A percentile compares a stretch with the other conserved stretches of the same genome.
These are phyloP conservation scores for Colletotrichum salicis DNA, from an alignment of 2,329 filamentous ascomycete genomes.

Conservation along the genomic window DNA sequence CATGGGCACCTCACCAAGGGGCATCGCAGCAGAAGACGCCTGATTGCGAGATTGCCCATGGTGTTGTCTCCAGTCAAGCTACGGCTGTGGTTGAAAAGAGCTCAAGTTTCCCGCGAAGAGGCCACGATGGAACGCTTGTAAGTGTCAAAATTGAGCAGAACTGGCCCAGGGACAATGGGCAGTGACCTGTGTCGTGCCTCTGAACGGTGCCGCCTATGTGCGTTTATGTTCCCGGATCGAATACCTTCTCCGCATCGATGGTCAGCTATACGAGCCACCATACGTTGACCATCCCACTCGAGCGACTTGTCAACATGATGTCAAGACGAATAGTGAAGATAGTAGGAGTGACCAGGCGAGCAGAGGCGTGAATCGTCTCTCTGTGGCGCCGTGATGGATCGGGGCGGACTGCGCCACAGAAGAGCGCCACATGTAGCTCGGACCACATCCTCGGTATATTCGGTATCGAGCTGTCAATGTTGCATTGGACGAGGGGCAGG, in stretches of 20 bases:
- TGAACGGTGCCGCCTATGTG: neutral
- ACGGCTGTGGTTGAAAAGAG: neutral
- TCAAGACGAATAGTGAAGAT: neutral
- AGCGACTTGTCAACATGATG: neutral
- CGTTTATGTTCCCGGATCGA: neutral
- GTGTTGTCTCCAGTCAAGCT: neutral
- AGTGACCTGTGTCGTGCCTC: neutral
- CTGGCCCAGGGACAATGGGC: no score
- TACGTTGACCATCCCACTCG: neutral
- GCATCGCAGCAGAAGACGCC: neutral
- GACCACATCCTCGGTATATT: conserved; percentile 2
- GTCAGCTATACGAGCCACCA: neutral
- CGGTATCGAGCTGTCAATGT: neutral
- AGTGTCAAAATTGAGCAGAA: neutral
- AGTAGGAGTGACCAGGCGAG: neutral
- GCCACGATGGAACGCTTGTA: neutral
- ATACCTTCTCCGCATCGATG: neutral
- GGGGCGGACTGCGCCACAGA: conserved; percentile 8
- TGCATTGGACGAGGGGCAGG: conserved; percentile 12
- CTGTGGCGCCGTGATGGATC: neutral
- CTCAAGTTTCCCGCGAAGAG: neutral
- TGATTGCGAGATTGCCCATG: neutral
- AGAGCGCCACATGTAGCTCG: conserved; percentile 4
- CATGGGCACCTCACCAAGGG: neutral
- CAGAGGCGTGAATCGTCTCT: neutral